These are phyloP conservation scores for Strobilomyces echinocephalus DNA, from an alignment of 768 basidiomycete species.

Conservation along the genomic window DNA sequence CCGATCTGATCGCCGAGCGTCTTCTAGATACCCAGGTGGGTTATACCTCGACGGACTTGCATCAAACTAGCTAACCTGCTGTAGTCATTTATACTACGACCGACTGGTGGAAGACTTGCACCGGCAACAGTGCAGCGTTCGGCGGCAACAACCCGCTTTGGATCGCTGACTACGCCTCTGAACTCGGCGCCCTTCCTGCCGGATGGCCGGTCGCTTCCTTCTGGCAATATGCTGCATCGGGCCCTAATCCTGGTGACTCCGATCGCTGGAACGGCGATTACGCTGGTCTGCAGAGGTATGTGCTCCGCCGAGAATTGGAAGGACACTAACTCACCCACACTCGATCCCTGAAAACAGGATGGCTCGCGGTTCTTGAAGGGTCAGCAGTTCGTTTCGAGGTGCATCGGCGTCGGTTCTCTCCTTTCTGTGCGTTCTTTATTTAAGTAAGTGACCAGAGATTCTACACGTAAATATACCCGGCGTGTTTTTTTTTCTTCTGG, in stretches of 20 bases:
- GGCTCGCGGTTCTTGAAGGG: constrained; percentile 13
- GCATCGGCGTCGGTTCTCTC: too few species aligned
- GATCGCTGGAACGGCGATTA: constrained; percentile 53
- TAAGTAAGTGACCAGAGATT: too few species aligned
- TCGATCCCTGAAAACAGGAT: constrained; percentile 9
- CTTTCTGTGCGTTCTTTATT: too few species aligned
- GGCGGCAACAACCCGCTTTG: constrained; percentile 51
- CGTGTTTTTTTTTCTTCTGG: too few species aligned
- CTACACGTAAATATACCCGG: too few species aligned
- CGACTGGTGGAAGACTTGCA: constrained; percentile 66
- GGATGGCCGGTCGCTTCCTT: constrained; percentile 55
- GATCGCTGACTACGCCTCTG: constrained; percentile 52
- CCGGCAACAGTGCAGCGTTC: constrained; percentile 53
- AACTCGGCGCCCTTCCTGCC: constrained; percentile 51
- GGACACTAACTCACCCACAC: neutral
- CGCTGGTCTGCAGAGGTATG: constrained; percentile 38
- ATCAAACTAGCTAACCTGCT: neutral
- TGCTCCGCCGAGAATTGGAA: neutral
- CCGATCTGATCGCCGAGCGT: neutral
- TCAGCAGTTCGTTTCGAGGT: neutral
- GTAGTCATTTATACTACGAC: constrained; percentile 60
- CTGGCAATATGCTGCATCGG: constrained; percentile 57
- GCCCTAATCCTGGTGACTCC: constrained; percentile 54
- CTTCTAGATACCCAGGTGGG: constrained; percentile 38
- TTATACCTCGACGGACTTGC: neutral